phyloP scores from a whole-genome alignment of 1,284 basidiomycete genomes.

The Trametes sp. region DNA sequence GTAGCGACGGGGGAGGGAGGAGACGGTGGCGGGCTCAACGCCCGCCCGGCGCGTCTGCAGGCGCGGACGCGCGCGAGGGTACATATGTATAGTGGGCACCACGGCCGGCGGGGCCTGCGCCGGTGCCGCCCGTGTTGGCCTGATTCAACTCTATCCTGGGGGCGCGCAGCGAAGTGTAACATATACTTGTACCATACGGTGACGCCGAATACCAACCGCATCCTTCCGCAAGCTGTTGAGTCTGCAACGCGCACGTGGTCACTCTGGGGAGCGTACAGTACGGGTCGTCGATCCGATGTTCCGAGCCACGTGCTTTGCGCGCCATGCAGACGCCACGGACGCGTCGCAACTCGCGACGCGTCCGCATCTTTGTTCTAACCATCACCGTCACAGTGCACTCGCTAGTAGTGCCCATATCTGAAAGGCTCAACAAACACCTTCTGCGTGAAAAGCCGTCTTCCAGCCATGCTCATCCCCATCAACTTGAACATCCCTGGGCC shows the following conservation, averaged over 20 bases:
- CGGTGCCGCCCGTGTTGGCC: constrained; percentile 7
- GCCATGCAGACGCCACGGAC: neutral
- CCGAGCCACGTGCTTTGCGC: neutral
- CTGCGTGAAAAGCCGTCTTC: too few relatives aligned
- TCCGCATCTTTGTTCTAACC: neutral
- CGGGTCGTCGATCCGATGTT: neutral
- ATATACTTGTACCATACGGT: constrained; percentile 11
- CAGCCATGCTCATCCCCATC: constrained; percentile 41
- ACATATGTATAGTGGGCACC: neutral
- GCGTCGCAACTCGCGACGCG: constrained; percentile 6
- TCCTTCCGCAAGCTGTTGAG: neutral
- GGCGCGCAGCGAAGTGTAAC: constrained; percentile 8
- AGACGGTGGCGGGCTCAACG: constrained; percentile 12
- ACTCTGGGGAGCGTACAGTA: too few relatives aligned
- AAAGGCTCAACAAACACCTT: too few relatives aligned
- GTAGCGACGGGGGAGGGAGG: neutral
- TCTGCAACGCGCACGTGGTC: too few relatives aligned
- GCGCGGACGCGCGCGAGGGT: neutral
- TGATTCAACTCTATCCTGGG: constrained; percentile 23
- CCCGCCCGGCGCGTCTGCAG: neutral
- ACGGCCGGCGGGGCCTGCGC: neutral
- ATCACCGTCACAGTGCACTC: too few relatives aligned
- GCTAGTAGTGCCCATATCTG: too few relatives aligned
- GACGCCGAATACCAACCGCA: neutral
- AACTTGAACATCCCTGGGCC: constrained; percentile 28